Base-by-base conservation (phyloP, 768 basidiomycete species). In the Auricularia auricula-judae region DNA sequence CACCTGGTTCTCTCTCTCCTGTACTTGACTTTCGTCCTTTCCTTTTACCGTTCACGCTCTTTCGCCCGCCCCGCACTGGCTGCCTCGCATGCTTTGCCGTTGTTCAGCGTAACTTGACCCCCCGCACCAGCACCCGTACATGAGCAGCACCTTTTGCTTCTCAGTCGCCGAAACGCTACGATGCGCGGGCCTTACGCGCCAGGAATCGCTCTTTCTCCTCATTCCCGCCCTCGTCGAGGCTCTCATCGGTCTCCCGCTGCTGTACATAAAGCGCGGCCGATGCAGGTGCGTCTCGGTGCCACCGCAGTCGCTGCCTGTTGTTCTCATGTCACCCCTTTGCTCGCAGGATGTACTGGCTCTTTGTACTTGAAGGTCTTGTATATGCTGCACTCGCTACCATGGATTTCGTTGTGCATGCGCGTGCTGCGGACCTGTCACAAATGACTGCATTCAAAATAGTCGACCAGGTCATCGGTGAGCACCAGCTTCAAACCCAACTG, bases 141-240 rank as follows among this genome's bases (percentile, higher is more conserved):
- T 34, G 18, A 61, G 43, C 43, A 72, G 74, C 76, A 79, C 80
- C 65, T 75, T 84, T 70, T 92, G 89, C 74, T 77, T 91, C 66
- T 91, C 90, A 36, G 76, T 82, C 43, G 82, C 85, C 65, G 75
- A 86, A 47, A 87, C 84, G 67, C 82, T 92, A 67, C 89, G 89
- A 66, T 92, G 89, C 72, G 73, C 81, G 66, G 77, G 80, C 54
- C 78, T 87, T 65, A 76, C 78, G 62, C 70, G 65, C 60, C 68
- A 76, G 33, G 74, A 90, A 74, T 79, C 76, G 63, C 72, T 75
- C 42, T 68, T 81, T 47, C 74, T 90, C 63, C 73, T 89, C 67
- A 79, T 89, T 66, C 88, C 88, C 36, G 79, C 85, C 18, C 82
- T 74, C 47, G 71, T 90, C 62, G 88, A 90, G 73, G 72, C 84